phyloP scores from a whole-genome alignment of 257 asterid genomes.

The Catharanthus roseus region DNA sequence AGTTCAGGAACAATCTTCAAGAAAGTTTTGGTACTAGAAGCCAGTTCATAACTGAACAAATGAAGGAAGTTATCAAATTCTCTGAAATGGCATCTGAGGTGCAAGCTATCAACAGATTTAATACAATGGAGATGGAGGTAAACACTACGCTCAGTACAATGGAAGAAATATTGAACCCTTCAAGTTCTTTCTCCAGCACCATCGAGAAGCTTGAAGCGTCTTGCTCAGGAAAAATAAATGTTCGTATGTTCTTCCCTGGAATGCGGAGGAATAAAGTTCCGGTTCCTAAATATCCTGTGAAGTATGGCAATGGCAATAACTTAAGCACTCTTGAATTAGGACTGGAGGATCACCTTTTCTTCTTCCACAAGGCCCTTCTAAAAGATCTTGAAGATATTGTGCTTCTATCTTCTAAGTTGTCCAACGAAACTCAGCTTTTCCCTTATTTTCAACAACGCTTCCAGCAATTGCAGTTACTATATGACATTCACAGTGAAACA shows the following conservation, averaged over 20 bases:
- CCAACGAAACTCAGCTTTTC: slow-evolving; percentile 34
- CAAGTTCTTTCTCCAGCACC: slow-evolving; percentile 28
- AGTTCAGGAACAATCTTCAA: slow-evolving; percentile 45
- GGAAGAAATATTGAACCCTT: slow-evolving; percentile 24
- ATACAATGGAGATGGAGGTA: slow-evolving; percentile 17
- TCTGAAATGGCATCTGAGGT: slow-evolving; percentile 12
- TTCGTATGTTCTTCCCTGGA: slow-evolving; percentile 47
- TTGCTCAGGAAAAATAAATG: slow-evolving; percentile 35
- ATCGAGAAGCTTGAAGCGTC: slow-evolving; percentile 30
- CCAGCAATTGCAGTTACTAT: slow-evolving; percentile 41
- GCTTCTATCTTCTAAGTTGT: slow-evolving; percentile 53
- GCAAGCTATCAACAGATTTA: slow-evolving; percentile 10
- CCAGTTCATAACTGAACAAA: slow-evolving; percentile 46
- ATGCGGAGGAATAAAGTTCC: slow-evolving; percentile 33
- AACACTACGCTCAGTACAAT: slow-evolving; percentile 19
- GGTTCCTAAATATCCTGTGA: slow-evolving; percentile 30
- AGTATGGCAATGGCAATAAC: slow-evolving; percentile 16
- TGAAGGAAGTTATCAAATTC: slow-evolving; percentile 25
- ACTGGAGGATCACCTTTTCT: slow-evolving; percentile 56
- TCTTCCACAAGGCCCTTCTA: slow-evolving; percentile 61
- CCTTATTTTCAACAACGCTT: slow-evolving; percentile 45
- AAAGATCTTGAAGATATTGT: slow-evolving; percentile 54
- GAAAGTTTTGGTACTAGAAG: slow-evolving; percentile 52
- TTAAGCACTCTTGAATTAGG: slow-evolving; percentile 37
- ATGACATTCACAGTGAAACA: slow-evolving; percentile 54